A percentile compares a stretch with the other conserved stretches of the same genome.
Conservation (phyloP, 352 stramenopile species). For the Pythium periplocum region DNA sequence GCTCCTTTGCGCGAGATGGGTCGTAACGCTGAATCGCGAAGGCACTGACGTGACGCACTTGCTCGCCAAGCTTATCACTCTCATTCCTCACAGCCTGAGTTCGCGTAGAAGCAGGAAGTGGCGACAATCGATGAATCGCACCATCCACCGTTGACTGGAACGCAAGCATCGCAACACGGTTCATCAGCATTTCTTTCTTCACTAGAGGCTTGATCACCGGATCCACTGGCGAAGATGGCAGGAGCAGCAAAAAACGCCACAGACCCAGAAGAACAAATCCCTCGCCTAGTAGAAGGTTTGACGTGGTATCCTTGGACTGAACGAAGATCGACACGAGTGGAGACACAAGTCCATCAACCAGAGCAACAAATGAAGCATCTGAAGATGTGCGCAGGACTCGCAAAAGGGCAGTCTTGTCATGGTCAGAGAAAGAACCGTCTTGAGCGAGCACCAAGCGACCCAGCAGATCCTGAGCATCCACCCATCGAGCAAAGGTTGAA, state of each 20-base stretch:
- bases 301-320: slow-evolving; percentile 2
- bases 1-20: slow-evolving; percentile 1
- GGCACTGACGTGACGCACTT: slow-evolving; percentile 18
- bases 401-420: slow-evolving; percentile 30
- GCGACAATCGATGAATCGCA: slow-evolving; percentile 51
- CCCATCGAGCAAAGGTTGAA: slow-evolving; percentile 5
- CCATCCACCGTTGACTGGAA: slow-evolving; percentile 53
- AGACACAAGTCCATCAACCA: slow-evolving; percentile 28
- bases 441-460: slow-evolving; percentile 6
- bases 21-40: slow-evolving; percentile 27
- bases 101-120: slow-evolving; percentile 25
- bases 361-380: slow-evolving; percentile 25
- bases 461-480: slow-evolving; percentile 1
- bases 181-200: slow-evolving; percentile 91
- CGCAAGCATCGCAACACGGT: slow-evolving; percentile 71
- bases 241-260: slow-evolving; percentile 89
- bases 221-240: slow-evolving; percentile 94
- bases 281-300: slow-evolving; percentile 38
- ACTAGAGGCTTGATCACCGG: slow-evolving; percentile 91
- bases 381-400: slow-evolving; percentile 28
- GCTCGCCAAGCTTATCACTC: slow-evolving; percentile 2
- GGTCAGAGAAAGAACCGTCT: slow-evolving; percentile 61
- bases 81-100: neutral
- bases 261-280: slow-evolving; percentile 90
- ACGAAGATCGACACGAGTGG: slow-evolving; percentile 15